Evolutionary conservation across 352 stramenopile species (phyloP), one percentile per base, ranked within the genome.

Genomic region (Phytopythium vexans): DNA sequence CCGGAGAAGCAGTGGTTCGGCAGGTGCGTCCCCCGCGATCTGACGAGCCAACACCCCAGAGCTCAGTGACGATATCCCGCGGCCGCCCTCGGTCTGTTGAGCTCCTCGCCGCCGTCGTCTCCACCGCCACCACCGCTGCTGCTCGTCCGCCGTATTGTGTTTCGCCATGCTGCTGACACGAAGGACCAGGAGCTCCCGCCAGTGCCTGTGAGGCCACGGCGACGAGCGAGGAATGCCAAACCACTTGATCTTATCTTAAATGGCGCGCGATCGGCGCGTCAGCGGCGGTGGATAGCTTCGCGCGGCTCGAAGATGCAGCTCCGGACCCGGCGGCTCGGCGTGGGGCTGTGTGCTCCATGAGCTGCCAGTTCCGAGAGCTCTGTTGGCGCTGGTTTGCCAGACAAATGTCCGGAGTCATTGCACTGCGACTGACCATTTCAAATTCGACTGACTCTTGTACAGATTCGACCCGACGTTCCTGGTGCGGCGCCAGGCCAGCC

Each of bases 1-100:
- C 83, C 83, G 1, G 83, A 94, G 54, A 94, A 94, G 66, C 83
- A 94, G 70, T 94, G 83, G 83, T 94, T 94, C 64, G 83, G 83
- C 14, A 70, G 83, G 83, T 94, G 63, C 39, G 73, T 74, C 15
- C 10, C 37, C 15, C 35, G 21, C 8, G 14, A 11, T 39, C 10
- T 82, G 72, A 82, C 76, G 72, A 82, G n/a, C 59, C 10, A 27
- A 45, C 21, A 4, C 2, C 8, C 8, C 21, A 27, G 21, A 27
- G 21, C 21, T 27, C 21, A 27, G 21, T 27, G 21, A 27, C 21
- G 21, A 27, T 27, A 27, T 27, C 21, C 21, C 21, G 21, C 21
- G 21, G 21, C 21, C 21, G 21, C 21, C 7, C 27, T 39, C 21
- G 14, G 39, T n/a, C 54, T 56, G 43, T 69, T 44, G 70, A 83